Percentiles rank a stretch among this genome's conserved stretches.
These are phyloP conservation scores for Camelina laxa DNA, from an alignment of 345 rosid genomes.

Conservation along the genomic window DNA sequence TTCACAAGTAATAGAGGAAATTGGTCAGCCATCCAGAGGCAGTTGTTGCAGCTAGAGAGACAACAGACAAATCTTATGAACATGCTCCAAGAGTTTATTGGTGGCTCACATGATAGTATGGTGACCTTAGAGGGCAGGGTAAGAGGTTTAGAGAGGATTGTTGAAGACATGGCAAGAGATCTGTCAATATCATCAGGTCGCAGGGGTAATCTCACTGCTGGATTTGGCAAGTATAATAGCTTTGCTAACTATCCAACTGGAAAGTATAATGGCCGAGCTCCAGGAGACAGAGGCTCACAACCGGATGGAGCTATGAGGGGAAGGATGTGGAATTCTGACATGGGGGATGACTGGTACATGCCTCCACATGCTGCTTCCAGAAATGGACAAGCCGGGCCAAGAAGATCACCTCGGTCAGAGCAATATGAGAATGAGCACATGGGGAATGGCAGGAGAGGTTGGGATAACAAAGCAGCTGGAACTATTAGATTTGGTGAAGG, in stretches of 20 bases:
- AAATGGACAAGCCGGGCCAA: conserved; percentile 64
- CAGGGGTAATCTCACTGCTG: conserved; percentile 64
- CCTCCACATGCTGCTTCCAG: conserved; percentile 71
- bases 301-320: conserved; percentile 75
- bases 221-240: conserved; percentile 80
- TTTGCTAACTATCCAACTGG: conserved; percentile 65
- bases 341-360: conserved; percentile 75
- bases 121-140: conserved; percentile 89
- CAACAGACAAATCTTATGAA: conserved; percentile 92
- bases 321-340: conserved; percentile 73
- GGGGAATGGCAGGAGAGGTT: conserved; percentile 76
- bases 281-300: conserved; percentile 81
- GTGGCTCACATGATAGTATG: conserved; percentile 97
- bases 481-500: conserved; percentile 91
- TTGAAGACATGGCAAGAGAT: conserved; percentile 94
- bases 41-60: conserved; percentile 87
- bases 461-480: conserved; percentile 81
- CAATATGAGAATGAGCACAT: conserved; percentile 69
- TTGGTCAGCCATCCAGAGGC: conserved; percentile 97
- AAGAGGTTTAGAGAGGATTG: conserved; percentile 95
- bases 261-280: conserved; percentile 67
- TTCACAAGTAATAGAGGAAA: conserved; percentile 75
- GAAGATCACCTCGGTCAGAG: conserved; percentile 82
- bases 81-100: conserved; percentile 99
- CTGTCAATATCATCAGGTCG: conserved; percentile 83